These are phyloP conservation scores for Abortiporus biennis DNA, from an alignment of 1,284 basidiomycete genomes.

Conservation along the genomic window DNA sequence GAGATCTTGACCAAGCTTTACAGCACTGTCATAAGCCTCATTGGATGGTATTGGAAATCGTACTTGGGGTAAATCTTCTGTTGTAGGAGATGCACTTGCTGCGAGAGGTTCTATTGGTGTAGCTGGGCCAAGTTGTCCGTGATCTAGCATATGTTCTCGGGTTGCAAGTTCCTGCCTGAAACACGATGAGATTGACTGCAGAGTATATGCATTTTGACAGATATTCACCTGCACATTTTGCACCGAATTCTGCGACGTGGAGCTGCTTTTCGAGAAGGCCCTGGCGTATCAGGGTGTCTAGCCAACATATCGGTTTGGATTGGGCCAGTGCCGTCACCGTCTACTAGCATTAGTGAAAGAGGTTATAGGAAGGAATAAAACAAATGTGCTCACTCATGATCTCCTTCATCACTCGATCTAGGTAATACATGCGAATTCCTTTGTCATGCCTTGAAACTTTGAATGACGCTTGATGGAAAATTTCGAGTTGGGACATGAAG, in stretches of 20 bases:
- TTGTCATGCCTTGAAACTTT: constrained; percentile 67
- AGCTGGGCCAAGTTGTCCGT: constrained; percentile 69
- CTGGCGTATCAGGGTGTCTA: constrained; percentile 37
- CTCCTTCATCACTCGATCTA: constrained; percentile 67
- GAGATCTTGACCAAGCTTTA: constrained; percentile 25
- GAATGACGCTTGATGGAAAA: constrained; percentile 71
- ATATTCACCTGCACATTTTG: constrained; percentile 77
- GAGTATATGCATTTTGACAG: too few species aligned
- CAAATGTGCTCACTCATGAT: constrained; percentile 60
- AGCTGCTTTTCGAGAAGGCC: neutral
- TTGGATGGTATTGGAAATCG: too few species aligned
- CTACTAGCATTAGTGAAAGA: too few species aligned
- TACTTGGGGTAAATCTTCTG: too few species aligned
- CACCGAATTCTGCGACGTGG: constrained; percentile 74
- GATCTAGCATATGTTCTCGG: constrained; percentile 88
- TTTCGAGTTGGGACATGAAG: constrained; percentile 71
- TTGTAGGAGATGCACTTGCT: neutral
- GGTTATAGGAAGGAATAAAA: constrained; percentile 9
- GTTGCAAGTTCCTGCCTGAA: constrained; percentile 77
- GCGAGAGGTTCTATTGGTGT: constrained; percentile 28
- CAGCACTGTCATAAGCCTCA: neutral
- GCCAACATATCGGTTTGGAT: constrained; percentile 70
- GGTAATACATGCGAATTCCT: constrained; percentile 72
- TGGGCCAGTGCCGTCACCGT: constrained; percentile 70
- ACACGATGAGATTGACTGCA: constrained; percentile 1